phyloP scores from a whole-genome alignment of 805 yeast species.

The Barnettozyma wickerhamii region DNA sequence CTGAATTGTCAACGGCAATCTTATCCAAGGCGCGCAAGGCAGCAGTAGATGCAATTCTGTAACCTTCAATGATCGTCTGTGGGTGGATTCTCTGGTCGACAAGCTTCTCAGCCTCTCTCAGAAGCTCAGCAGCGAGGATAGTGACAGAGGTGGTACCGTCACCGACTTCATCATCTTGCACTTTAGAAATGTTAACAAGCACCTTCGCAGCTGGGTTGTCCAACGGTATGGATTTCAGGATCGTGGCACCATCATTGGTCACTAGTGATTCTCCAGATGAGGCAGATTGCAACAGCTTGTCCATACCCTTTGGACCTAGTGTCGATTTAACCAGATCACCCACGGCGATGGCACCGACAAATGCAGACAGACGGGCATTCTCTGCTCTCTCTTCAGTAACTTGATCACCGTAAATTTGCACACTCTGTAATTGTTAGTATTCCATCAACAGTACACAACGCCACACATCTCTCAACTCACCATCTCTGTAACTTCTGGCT shows the following conservation, averaged over 20 bases:
- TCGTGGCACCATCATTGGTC: constrained; percentile 98
- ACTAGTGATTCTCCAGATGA: constrained; percentile 74
- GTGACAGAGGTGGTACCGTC: constrained; percentile 99
- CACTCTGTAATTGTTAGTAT: constrained; percentile 34
- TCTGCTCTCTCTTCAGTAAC: constrained; percentile 98
- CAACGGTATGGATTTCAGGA: constrained; percentile 86
- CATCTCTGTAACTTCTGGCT: too few relatives aligned
- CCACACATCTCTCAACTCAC: not conserved
- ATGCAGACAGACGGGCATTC: constrained; percentile 95
- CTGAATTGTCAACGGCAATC: constrained; percentile 74
- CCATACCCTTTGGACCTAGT: constrained; percentile 99
- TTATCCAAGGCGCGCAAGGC: constrained; percentile 77
- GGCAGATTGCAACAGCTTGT: constrained; percentile 85
- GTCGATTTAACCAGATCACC: constrained; percentile 95
- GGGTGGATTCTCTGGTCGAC: constrained; percentile 95
- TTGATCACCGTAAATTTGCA: constrained; percentile 94
- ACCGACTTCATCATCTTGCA: constrained; percentile 75
- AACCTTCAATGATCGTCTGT: constrained; percentile 95
- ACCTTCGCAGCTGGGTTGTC: constrained; percentile 98
- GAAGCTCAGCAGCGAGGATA: constrained; percentile 81
- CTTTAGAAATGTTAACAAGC: constrained; percentile 83
- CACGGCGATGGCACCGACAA: constrained; percentile 98
- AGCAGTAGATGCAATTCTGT: constrained; percentile 80
- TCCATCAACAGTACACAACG: not conserved
- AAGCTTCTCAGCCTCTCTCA: constrained; percentile 91